Base-by-base conservation (phyloP, 2,329 filamentous ascomycete genomes). In the Coleophoma cylindrospora region DNA sequence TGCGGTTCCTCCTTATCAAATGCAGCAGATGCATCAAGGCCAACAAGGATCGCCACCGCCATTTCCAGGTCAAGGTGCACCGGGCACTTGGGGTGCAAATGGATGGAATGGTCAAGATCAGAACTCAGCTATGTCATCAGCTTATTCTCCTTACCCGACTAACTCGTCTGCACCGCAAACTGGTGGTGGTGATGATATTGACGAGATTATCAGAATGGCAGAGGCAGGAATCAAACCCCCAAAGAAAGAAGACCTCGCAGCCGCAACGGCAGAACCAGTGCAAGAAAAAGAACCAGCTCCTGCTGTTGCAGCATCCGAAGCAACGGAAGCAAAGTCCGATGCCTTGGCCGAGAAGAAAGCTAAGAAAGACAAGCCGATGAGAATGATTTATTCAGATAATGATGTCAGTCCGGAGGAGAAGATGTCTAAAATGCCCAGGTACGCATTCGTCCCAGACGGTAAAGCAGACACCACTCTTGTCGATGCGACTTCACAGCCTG, bases 401-500 rank as follows among this genome's bases (percentile, higher is more conserved):
- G 84, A 87, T 51, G 73, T 84, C 62, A 94, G 88, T 62, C 88
- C 90, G 2, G 91, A 96, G 72, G 91, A 96, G 76, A 89, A 85
- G 70, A 91, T 95, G 88, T 86, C 89, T 27, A 71, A 74, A 64
- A 73, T 94, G 72, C 76, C 87, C 54, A 84, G 83, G 68, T 96
- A 95, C 73, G 83, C 84, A 61, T 87, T 81, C 67, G 73, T 74
- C 63, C 79, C 77, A 61, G 62, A 64, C 55, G 60, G 55, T 61
- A 64, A 65, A 57, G 57, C 58, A 63, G 62, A 66, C 60, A 56
- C 59, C 60, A 45, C 56, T 44, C 57, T 59, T 55, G 60, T 58
- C 53, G 60, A 63, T 48, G 50, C 52, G 52, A 51, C 54, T 44
- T 50, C 54, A 34, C 38, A 53, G 32, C 54, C 59, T 44, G 57